A percentile compares a stretch with the other conserved stretches of the same genome.
These are phyloP conservation scores for Pharnaceum exiguum DNA, from an alignment of 148 eudicot genomes.

Conservation along the genomic window DNA sequence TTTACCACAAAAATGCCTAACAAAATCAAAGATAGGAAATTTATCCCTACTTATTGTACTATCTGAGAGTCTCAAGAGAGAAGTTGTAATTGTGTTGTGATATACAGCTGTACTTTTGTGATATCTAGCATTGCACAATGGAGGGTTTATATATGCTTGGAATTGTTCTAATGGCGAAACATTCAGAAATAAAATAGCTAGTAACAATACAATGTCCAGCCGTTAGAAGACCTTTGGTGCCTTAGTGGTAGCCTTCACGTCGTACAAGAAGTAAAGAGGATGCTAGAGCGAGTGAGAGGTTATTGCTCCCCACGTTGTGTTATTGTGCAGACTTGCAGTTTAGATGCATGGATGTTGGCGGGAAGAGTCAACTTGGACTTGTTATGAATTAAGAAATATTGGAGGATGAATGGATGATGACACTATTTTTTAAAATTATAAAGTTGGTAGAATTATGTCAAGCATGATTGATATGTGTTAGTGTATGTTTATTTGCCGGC, in stretches of 20 bases:
- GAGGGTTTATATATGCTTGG: constrained; percentile 14
- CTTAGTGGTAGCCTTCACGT: constrained; percentile 33
- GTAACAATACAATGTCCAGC: not conserved
- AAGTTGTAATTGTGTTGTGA: no score
- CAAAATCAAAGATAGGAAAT: no score
- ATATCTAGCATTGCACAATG: no score
- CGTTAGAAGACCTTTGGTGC: constrained; percentile 10
- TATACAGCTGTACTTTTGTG: no score
- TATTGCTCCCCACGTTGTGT: constrained; percentile 26
- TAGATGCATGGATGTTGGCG: constrained; percentile 3
- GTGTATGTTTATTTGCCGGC: no score
- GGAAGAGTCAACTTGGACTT: not conserved
- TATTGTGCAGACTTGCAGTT: constrained; percentile 4
- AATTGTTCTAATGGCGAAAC: not conserved
- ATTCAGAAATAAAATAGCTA: not conserved
- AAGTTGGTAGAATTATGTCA: no score
- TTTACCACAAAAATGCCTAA: not conserved
- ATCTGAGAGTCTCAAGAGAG: no score
- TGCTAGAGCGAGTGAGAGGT: not conserved
- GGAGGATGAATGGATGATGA: no score
- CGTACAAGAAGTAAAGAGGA: not conserved
- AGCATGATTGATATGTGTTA: no score
- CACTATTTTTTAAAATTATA: no score
- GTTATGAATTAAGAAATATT: no score
- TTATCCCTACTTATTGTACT: no score